A percentile compares a stretch with the other conserved stretches of the same genome.
Evolutionary conservation across 148 eudicot genomes (phyloP).

Genomic region (Spergularia bocconei): DNA sequence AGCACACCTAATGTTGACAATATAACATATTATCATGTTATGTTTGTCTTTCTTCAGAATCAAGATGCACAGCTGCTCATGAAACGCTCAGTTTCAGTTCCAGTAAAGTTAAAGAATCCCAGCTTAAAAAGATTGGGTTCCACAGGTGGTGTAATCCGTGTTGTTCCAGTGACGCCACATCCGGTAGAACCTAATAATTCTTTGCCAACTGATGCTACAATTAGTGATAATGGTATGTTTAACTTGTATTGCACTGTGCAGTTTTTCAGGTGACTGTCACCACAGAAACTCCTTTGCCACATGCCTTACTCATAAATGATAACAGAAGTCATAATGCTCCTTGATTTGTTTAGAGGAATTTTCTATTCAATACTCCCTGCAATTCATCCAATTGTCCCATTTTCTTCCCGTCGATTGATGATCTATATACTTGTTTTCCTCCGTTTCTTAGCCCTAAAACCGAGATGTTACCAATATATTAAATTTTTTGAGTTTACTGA

Average conservation of each 20-base stretch:
- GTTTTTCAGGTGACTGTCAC: not conserved
- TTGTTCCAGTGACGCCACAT: slow-evolving; percentile 32
- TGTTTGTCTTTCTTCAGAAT: slow-evolving; percentile 17
- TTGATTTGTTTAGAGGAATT: not conserved
- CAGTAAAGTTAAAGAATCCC: slow-evolving; percentile 34
- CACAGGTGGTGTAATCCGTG: slow-evolving; percentile 31
- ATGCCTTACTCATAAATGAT: not conserved
- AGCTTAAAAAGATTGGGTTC: slow-evolving; percentile 33
- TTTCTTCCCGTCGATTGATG: too few relatives aligned
- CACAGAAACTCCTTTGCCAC: not conserved
- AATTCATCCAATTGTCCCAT: not conserved
- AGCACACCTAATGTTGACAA: not conserved
- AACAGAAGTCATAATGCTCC: not conserved
- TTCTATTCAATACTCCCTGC: not conserved
- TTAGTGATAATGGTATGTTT: slow-evolving; percentile 29
- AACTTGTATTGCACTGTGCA: too few relatives aligned
- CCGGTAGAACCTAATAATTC: slow-evolving; percentile 7
- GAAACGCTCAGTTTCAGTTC: slow-evolving; percentile 36
- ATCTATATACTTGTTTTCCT: too few relatives aligned
- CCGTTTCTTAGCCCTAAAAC: too few relatives aligned
- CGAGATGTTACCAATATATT: too few relatives aligned
- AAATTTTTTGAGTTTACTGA: not conserved
- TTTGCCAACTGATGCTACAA: slow-evolving; percentile 15
- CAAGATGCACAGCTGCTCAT: slow-evolving; percentile 32
- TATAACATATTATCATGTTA: not conserved